These are phyloP conservation scores for Ballota nigra DNA, from an alignment of 257 asterid species.

Conservation along the genomic window DNA sequence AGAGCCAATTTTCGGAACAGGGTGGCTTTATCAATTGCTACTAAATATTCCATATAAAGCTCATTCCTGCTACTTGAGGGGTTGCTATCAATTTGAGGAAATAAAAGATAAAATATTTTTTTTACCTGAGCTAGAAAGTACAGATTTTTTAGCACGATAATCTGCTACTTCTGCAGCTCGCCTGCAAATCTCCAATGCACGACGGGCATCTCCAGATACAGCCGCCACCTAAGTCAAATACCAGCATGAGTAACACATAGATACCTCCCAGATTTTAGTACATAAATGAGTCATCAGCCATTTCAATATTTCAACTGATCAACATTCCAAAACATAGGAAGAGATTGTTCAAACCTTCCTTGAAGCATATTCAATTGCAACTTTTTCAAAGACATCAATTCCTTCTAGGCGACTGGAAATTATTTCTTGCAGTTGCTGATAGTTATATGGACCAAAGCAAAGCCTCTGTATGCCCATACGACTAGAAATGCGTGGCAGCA, in stretches of 20 bases:
- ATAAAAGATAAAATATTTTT: constrained; percentile 30
- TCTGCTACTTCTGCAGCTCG: constrained; percentile 97
- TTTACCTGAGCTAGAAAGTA: constrained; percentile 41
- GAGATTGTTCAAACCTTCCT: constrained; percentile 60
- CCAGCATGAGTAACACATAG: constrained; percentile 16
- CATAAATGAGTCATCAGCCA: background rate
- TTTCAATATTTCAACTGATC: constrained; percentile 8
- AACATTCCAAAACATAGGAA: constrained; percentile 10
- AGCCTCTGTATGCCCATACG: constrained; percentile 99
- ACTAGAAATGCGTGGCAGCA: constrained; percentile 94
- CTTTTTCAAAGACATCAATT: constrained; percentile 77
- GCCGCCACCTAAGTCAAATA: constrained; percentile 73
- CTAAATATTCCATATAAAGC: background rate
- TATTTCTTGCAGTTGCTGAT: constrained; percentile 91
- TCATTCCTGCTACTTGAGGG: background rate
- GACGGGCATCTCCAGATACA: constrained; percentile 98
- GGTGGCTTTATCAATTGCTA: background rate
- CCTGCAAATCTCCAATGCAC: constrained; percentile 94
- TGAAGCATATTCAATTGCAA: constrained; percentile 93
- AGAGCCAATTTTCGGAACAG: background rate
- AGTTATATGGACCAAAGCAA: constrained; percentile 93
- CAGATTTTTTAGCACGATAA: constrained; percentile 50
- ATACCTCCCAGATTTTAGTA: constrained; percentile 9
- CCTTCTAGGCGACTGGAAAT: constrained; percentile 84
- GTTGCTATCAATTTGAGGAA: background rate